Conservation (phyloP, 345 rosid genomes). For the Pistacia integerrima region DNA sequence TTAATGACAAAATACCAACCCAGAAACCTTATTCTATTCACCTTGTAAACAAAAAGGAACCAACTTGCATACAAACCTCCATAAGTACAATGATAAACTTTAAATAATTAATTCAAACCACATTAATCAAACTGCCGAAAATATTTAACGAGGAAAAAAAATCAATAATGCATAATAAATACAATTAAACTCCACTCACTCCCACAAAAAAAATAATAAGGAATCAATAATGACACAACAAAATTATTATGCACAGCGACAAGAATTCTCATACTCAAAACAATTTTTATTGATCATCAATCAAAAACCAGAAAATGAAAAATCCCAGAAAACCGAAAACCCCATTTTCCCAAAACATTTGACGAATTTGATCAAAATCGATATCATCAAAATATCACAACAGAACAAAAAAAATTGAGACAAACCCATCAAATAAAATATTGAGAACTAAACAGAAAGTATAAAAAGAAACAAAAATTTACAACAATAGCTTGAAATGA, state of each 20-base stretch:
- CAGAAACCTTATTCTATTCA: background rate
- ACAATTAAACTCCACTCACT: background rate
- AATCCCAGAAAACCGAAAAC: background rate
- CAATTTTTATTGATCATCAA: background rate
- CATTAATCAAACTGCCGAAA: conserved; percentile 8
- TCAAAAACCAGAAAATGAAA: background rate
- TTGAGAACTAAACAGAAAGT: background rate
- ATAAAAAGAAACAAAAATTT: background rate
- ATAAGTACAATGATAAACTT: background rate
- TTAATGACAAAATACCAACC: background rate
- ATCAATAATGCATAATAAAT: background rate
- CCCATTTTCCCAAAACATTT: background rate
- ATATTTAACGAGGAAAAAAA: background rate
- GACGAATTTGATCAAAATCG: background rate
- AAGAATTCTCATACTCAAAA: background rate
- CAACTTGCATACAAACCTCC: background rate
- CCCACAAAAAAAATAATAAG: background rate
- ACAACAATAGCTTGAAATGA: conserved; percentile 15
- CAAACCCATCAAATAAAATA: conserved; percentile 6
- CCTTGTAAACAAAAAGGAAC: background rate
- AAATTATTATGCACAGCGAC: background rate
- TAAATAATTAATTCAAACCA: background rate
- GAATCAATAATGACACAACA: background rate
- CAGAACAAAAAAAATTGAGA: background rate
- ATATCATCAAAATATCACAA: background rate